Conservation (phyloP, 306 rosid genomes). For the Ceratonia siliqua region DNA sequence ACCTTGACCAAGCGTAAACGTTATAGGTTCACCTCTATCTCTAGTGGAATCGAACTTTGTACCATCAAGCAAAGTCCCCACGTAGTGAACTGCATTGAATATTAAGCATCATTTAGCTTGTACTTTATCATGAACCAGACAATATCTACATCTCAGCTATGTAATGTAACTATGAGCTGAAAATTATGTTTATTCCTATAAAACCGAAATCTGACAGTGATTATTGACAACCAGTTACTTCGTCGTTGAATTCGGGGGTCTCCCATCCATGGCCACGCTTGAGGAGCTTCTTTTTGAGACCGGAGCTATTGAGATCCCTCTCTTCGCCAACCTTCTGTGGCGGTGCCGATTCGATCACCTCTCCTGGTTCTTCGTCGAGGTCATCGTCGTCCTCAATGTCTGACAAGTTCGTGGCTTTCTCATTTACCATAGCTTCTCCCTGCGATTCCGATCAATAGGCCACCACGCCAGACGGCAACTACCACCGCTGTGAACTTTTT, state of each 20-base stretch:
- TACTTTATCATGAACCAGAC: not conserved
- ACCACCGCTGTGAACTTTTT: not conserved
- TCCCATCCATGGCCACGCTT: slow-evolving; percentile 61
- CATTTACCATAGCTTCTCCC: slow-evolving; percentile 35
- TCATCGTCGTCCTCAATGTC: slow-evolving; percentile 42
- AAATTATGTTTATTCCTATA: not conserved
- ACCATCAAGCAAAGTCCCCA: slow-evolving; percentile 54
- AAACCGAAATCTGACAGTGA: no score
- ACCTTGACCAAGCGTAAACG: slow-evolving; percentile 61
- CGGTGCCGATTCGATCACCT: slow-evolving; percentile 68
- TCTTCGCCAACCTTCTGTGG: slow-evolving; percentile 72
- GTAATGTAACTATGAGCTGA: not conserved
- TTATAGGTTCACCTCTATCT: slow-evolving; percentile 44
- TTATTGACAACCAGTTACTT: slow-evolving; percentile 56
- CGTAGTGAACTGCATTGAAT: slow-evolving; percentile 56
- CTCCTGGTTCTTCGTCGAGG: slow-evolving; percentile 77
- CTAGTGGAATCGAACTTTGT: slow-evolving; percentile 54
- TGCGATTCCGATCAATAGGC: slow-evolving; percentile 11
- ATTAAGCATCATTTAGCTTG: not conserved
- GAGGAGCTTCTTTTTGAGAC: slow-evolving; percentile 64
- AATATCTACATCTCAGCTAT: not conserved
- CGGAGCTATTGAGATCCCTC: slow-evolving; percentile 42
- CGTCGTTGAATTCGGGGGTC: slow-evolving; percentile 60
- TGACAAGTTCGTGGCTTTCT: slow-evolving; percentile 40
- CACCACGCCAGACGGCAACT: not conserved